Percentiles rank a stretch among this genome's conserved stretches.
phyloP scores from a whole-genome alignment of 139 green algal species.

The Picochlorum sp. region DNA sequence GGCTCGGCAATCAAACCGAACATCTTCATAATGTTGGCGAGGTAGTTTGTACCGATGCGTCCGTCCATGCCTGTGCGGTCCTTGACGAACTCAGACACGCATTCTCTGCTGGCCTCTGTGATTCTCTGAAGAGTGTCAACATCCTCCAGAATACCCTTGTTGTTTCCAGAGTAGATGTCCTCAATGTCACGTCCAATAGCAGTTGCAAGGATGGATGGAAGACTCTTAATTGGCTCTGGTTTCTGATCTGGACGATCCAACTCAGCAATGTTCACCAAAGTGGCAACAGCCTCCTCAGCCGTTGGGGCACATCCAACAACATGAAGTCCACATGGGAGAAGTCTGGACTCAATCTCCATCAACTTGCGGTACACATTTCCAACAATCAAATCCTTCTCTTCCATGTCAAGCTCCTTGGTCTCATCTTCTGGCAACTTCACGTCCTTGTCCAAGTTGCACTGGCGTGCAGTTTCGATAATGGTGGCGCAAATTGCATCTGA shows the following conservation, averaged over 20 bases:
- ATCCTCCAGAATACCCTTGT: conserved; percentile 79
- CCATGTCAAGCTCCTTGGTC: conserved; percentile 56
- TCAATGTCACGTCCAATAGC: conserved; percentile 86
- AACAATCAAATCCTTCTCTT: conserved; percentile 74
- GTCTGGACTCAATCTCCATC: conserved; percentile 98
- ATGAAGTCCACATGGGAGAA: conserved; percentile 97
- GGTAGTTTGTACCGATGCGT: conserved; percentile 28
- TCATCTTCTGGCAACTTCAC: conserved; percentile 73
- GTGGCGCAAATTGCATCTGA: conserved; percentile 80
- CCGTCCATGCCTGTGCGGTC: conserved; percentile 63
- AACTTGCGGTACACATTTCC: conserved; percentile 83
- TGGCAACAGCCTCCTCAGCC: conserved; percentile 91
- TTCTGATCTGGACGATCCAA: conserved; percentile 86
- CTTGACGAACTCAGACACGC: conserved; percentile 82
- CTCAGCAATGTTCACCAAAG: conserved; percentile 96
- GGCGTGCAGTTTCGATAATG: conserved; percentile 91
- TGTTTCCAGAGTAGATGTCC: conserved; percentile 80
- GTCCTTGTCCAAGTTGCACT: conserved; percentile 98
- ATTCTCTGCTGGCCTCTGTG: conserved; percentile 63
- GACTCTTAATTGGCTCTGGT: conserved; percentile 61
- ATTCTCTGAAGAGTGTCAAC: conserved; percentile 62
- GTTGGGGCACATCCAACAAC: conserved; percentile 85
- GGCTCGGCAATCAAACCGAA: conserved; percentile 55
- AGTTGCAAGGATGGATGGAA: conserved; percentile 83
- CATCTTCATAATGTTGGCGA: conserved; percentile 17